Evolutionary conservation across 495 filamentous ascomycete genomes (phyloP), one percentile per base, ranked within the genome.

Genomic region (Penicillium riverlandense): DNA sequence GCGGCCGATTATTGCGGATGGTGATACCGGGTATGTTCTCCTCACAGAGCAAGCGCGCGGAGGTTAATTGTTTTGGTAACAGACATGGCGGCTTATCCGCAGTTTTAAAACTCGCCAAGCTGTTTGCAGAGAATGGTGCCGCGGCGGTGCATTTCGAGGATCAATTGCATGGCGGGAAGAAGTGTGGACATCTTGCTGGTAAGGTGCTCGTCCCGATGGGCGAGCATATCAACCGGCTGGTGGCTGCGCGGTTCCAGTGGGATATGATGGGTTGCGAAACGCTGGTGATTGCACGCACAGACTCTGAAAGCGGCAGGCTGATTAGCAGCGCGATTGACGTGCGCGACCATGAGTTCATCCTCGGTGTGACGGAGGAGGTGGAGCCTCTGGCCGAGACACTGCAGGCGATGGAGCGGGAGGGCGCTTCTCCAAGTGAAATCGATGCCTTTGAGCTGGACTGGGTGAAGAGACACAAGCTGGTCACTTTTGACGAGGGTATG

Each of bases 61-160:
- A 37, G 22, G 38, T 42, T 41, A 50, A 41, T 43, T 32, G 28
- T 30, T 14, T 12, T 37, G 12, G 12, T 22, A 30, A 32, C 38
- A 69, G 71, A 33, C 85, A 89, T 62, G 92, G 92, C 29, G 92
- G 92, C 9, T 66, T 97, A 34, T 88, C 87, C 6, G 85, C 92
- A 4, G 92, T 98, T 7, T 74, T 96, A 57, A 98, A 98, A 72
- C 80, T 98, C 13, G 90, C 92, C 22, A 98, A 97, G 67, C 79
- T 98, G 10, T 98, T 98, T 53, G 92, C 94, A n/a, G 92, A 98
- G 66, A 94, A 95, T 52, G 92, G 92, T 35, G 92, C 94, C 0
- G 92, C 92, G 2, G 92, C 85, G 8, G 94, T 98, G 2, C 92
- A 98, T 61, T 94, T 98, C 54, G 92, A 98, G 63, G 92, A 98